These are phyloP conservation scores for Pythium monospermum DNA, from an alignment of 352 stramenopile species.

Conservation along the genomic window DNA sequence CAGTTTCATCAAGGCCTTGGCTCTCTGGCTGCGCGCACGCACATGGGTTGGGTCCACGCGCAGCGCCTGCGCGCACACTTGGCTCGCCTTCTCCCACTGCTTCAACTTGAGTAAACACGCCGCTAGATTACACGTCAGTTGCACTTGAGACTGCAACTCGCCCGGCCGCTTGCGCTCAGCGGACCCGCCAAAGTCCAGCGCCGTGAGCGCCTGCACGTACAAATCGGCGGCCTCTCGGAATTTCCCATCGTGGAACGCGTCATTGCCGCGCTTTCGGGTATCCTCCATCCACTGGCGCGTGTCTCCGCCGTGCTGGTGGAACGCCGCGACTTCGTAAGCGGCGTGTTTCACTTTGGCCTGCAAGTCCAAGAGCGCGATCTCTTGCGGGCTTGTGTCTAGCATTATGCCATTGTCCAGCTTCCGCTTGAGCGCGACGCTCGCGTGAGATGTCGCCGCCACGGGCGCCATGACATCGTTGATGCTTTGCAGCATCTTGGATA, in stretches of 20 bases:
- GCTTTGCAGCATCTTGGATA: conserved; percentile 80
- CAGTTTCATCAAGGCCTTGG: conserved; percentile 47
- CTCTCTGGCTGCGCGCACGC: conserved; percentile 61
- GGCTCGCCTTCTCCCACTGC: conserved; percentile 64
- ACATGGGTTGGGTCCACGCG: conserved; percentile 34
- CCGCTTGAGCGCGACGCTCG: conserved; percentile 60
- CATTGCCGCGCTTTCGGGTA: conserved; percentile 44
- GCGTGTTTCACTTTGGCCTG: conserved; percentile 73
- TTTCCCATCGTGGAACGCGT: conserved; percentile 35
- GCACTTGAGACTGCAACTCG: conserved; percentile 52
- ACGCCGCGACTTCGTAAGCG: conserved; percentile 39
- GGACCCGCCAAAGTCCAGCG: conserved; percentile 50
- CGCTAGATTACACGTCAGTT: conserved; percentile 72
- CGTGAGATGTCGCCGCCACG: conserved; percentile 36
- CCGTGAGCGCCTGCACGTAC: conserved; percentile 68
- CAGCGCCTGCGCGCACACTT: conserved; percentile 57
- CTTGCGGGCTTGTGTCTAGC: conserved; percentile 65
- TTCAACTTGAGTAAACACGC: conserved; percentile 72
- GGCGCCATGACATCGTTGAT: conserved; percentile 80
- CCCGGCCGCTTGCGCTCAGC: conserved; percentile 32
- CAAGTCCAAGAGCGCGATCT: conserved; percentile 73
- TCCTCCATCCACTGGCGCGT: conserved; percentile 43
- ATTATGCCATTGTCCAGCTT: conserved; percentile 76
- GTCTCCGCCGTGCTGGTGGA: conserved; percentile 23
- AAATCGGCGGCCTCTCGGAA: conserved; percentile 52